Base-by-base conservation (phyloP, 106 monocot species). In the Acanthochlamys bracteata region DNA sequence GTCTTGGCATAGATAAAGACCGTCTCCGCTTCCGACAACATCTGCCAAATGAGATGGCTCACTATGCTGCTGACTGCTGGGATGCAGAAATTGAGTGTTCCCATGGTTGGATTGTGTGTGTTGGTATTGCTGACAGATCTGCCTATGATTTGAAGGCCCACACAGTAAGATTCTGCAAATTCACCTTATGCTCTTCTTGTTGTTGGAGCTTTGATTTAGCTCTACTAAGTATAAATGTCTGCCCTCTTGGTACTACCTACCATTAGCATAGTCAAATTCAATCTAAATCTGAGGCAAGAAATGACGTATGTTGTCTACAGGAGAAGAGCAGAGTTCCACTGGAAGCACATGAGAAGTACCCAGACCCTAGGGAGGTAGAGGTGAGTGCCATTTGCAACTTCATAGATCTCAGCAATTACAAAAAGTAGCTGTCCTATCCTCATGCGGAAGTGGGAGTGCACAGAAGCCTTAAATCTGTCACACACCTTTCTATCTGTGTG, bases 1-100 rank as follows among this genome's bases (percentile, higher is more conserved):
- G 60, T 16, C 82, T 95, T 19, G 90, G 95, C 57, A 90, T 90
- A 51, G 80, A 95, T 66, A 95, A 90, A 72, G 86, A 87, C 2
- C 74, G 84, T 13, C 59, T 95, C 45, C 79, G 86, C 25, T 95
- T 95, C 72, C 69, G 95, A 24, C 95, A 95, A 70, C 95, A 95
- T 78, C 61, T 95, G 66, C 80, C 86, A 14, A 95, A 95, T 82
- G 95, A 95, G 73, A 95, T 95, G 95, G 90, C 95, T 71, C 95
- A 96, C 52, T 96, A 96, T 78, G 95, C 95, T 69, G 87, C 90
- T 14, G 95, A 96, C 60, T 96, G 95, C 58, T 96, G 95, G 90
- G 95, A 90, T 87, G 95, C 90, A 6, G 95, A 96, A 72, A 90
- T 93, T 59, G 93, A 93, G 60, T 88, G 88, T 60, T 88, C 93